Evolutionary conservation across 2,329 filamentous ascomycete species (phyloP), one percentile per base, ranked within the genome.

Genomic region (Aspergillus bombycis): DNA sequence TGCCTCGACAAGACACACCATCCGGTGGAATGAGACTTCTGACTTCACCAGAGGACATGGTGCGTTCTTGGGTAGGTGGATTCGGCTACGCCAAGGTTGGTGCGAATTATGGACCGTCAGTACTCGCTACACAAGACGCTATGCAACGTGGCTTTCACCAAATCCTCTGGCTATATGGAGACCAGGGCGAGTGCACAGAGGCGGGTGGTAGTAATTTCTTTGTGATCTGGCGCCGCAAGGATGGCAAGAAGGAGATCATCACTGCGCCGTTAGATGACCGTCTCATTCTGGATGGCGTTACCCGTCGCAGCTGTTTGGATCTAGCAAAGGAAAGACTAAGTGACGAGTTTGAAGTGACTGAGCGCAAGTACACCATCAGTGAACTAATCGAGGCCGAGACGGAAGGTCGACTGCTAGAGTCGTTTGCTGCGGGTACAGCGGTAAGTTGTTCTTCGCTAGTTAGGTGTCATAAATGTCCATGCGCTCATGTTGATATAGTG

Each of bases 131-230:
- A 30, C 84, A 84, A 14, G 91, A 93, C 75, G 93, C 93, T 7
- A 81, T 86, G 53, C 80, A 79, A 19, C 81, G 86, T n/a, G 93
- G 93, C 0, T 97, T 87, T 80, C 86, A 93, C 74, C 93, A 96
- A 83, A 89, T 96, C 61, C 84, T 97, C 16, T 97, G 93, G 93
- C 84, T 96, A 57, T 94, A 94, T 73, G 92, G 92, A 1, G 77
- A 85, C 23, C 83, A 93, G 67, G 86, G 85, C 53, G 85, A 86
- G 72, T 92, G 94, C 68, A 96, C 93, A 1, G 93, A 97, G 80
- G 93, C 93, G 2, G 93, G 93, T 6, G 93, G 91, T 11, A 91
- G 87, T 72, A 96, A 96, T 80, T 96, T 96, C 80, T 96, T 96
- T 73, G 83, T 95, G 8, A 81, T 96, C 4, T 93, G 90, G 90